Evolutionary conservation across 768 basidiomycete species (phyloP).

Genomic region (Boletellus ananas): DNA sequence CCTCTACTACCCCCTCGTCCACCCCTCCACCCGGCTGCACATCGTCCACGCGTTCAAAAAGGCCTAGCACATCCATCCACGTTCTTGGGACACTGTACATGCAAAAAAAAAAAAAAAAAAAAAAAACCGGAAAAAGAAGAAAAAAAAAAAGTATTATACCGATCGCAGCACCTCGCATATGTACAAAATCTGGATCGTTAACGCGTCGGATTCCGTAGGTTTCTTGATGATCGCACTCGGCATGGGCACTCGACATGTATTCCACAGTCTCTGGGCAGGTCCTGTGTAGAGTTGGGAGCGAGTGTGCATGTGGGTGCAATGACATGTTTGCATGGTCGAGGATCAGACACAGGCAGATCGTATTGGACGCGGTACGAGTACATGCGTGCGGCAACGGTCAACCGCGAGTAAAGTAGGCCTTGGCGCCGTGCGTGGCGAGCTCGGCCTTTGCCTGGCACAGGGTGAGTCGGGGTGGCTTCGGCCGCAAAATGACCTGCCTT

Average conservation of each 20-base stretch:
- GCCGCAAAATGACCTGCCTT: slow-evolving; percentile 48
- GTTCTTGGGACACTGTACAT: slow-evolving; percentile 20
- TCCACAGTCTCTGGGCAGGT: background rate
- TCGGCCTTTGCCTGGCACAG: slow-evolving; percentile 71
- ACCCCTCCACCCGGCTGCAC: slow-evolving; percentile 50
- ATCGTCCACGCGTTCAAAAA: slow-evolving; percentile 52
- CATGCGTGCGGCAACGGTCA: slow-evolving; percentile 37
- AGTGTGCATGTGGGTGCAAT: slow-evolving; percentile 6
- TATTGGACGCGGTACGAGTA: slow-evolving; percentile 15
- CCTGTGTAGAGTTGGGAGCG: background rate
- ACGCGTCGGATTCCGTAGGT: slow-evolving; percentile 73
- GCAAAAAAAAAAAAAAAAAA: slow-evolving; percentile 9
- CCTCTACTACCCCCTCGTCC: slow-evolving; percentile 55
- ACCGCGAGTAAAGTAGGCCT: slow-evolving; percentile 83
- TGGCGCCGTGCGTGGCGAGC: slow-evolving; percentile 78
- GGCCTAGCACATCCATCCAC: slow-evolving; percentile 3
- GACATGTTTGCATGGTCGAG: slow-evolving; percentile 12
- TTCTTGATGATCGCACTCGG: slow-evolving; percentile 4
- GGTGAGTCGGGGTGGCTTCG: slow-evolving; percentile 5
- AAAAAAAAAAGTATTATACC: slow-evolving; percentile 28
- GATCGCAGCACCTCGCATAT: slow-evolving; percentile 9
- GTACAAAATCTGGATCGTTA: slow-evolving; percentile 59
- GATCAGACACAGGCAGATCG: background rate
- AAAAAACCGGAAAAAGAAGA: background rate
- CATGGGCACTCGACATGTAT: slow-evolving; percentile 7